Base-by-base conservation (phyloP, 2,329 filamentous ascomycete species). In the Cryphonectria japonica region DNA sequence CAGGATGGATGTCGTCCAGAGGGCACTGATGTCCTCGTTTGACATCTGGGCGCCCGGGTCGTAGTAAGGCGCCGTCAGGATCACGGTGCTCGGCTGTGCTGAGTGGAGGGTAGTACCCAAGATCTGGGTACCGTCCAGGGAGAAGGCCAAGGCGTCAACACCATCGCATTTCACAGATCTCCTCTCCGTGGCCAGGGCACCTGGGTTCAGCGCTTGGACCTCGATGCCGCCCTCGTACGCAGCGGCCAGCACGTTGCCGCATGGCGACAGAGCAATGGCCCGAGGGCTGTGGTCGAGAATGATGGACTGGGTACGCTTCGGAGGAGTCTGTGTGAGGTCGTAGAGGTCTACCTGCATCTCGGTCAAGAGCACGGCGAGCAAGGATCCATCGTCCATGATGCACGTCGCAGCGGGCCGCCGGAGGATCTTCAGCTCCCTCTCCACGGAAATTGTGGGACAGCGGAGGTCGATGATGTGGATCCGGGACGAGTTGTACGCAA, bases 221-320 rank as follows among this genome's bases (percentile, higher is more conserved):
- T 97, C 94, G 73, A 97, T 95, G n/a, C 93, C 93, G 69, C 93
- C 92, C 77, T 94, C 90, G 79, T 95, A 97, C 9, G 94, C 94
- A 22, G 93, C 92, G 34, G 94, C 94, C 62, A 97, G 82, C 19
- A 97, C 92, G 60, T 91, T 90, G 34, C 93, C 93, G 74, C 92
- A 93, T 1, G 94, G 93, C 0, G 94, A 95, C 41, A 97, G 83
- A 22, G 92, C 91, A 74, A 97, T 92, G 19, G 93, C 90, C 69
- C 91, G 89, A 11, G 94, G 93, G 69, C 89, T 88, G 79, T 96
- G 91, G 76, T 95, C 92, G 72, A 97, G 85, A 62, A 92, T 87
- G 70, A 97, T 86, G 43, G 92, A 92, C 77, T 92, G 90, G n/a
- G 88, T 88, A 73, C 92, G 88, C 76, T 88, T 90, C 22, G 92